phyloP scores from a whole-genome alignment of 2,329 filamentous ascomycete genomes.

The Alternaria brassicae region DNA sequence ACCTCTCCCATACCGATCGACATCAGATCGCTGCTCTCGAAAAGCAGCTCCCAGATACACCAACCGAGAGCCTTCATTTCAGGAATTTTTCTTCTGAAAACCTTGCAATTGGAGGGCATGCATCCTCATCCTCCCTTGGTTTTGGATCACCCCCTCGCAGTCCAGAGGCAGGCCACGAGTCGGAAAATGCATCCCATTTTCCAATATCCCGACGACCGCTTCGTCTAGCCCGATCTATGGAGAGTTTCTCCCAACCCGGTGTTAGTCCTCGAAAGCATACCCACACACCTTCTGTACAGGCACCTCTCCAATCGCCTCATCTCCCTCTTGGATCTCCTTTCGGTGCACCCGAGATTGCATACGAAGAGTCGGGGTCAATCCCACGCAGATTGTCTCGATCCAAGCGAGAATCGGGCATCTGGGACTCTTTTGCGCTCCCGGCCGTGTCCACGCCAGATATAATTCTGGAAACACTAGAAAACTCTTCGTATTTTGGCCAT shows the following conservation, averaged over 20 bases:
- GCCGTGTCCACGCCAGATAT: slow-evolving; percentile 24
- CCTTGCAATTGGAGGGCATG: slow-evolving; percentile 20
- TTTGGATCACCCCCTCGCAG: slow-evolving; percentile 35
- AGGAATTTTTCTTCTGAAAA: slow-evolving; percentile 39
- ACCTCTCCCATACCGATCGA: slow-evolving; percentile 66
- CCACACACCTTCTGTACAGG: slow-evolving; percentile 50
- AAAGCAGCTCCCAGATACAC: slow-evolving; percentile 53
- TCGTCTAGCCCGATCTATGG: slow-evolving; percentile 49
- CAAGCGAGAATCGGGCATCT: slow-evolving; percentile 45
- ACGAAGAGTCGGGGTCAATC: not conserved
- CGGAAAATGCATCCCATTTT: slow-evolving; percentile 17
- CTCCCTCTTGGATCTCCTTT: slow-evolving; percentile 28
- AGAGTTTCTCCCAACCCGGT: slow-evolving; percentile 64
- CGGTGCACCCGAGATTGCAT: slow-evolving; percentile 27
- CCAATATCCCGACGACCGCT: slow-evolving; percentile 27
- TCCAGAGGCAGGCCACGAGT: slow-evolving; percentile 22
- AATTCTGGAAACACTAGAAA: slow-evolving; percentile 39
- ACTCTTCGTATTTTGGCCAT: slow-evolving; percentile 45
- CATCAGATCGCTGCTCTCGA: slow-evolving; percentile 62
- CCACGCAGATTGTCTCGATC: slow-evolving; percentile 18
- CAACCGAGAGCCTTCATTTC: slow-evolving; percentile 54
- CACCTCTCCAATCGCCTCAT: slow-evolving; percentile 51
- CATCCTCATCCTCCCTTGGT: slow-evolving; percentile 26
- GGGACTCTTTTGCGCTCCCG: slow-evolving; percentile 38
- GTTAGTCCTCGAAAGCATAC: slow-evolving; percentile 51